These are phyloP conservation scores for Rosa hybrid DNA, from an alignment of 331 rosid genomes.

Conservation along the genomic window DNA sequence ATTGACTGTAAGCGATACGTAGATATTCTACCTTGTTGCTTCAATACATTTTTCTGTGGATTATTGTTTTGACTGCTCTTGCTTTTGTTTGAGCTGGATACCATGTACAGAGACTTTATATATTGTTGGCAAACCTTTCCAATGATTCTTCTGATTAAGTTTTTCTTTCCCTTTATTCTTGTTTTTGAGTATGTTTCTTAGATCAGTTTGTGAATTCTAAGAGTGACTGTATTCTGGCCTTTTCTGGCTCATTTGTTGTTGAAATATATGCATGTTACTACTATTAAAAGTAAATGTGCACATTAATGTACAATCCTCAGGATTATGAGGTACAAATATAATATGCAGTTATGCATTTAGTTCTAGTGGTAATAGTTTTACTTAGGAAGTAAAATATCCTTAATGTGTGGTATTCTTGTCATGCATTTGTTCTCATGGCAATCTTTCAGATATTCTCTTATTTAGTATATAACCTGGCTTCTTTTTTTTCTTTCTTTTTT, in stretches of 20 bases:
- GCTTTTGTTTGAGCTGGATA: constrained; percentile 17
- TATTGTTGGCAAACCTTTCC: neutral
- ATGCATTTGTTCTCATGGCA: neutral
- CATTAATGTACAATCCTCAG: neutral
- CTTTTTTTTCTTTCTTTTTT: neutral
- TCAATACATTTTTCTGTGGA: neutral
- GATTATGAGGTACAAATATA: neutral
- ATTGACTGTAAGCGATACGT: constrained; percentile 63
- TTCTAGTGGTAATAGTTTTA: neutral
- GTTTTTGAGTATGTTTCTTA: neutral
- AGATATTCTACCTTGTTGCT: neutral
- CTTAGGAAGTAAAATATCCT: neutral
- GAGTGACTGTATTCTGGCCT: neutral
- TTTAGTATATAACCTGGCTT: neutral
- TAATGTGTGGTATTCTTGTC: neutral
- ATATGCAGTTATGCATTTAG: neutral
- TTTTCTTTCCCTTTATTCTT: neutral
- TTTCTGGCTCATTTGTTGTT: neutral
- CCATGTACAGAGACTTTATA: neutral
- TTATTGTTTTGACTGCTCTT: neutral
- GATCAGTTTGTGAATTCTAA: neutral
- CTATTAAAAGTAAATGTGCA: neutral
- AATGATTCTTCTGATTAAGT: neutral
- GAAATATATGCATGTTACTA: neutral
- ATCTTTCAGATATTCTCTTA: neutral